Conservation (phyloP, 2,329 filamentous ascomycete genomes). For the Aspergillus texensis region DNA sequence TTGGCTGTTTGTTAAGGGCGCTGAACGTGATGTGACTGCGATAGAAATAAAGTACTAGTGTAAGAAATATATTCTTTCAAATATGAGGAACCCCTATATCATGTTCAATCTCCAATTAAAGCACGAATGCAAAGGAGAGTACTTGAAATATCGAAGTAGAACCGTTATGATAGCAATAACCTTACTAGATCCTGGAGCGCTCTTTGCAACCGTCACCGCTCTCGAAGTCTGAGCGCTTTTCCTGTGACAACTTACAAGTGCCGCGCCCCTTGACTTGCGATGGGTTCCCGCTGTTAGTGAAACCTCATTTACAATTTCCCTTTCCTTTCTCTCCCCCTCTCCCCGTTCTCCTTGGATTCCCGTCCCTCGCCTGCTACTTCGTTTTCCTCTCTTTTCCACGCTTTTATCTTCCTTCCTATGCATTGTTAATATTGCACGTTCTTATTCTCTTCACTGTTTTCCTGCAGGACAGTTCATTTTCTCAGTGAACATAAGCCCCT, state of each 20-base stretch:
- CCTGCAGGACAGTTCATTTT: neutral
- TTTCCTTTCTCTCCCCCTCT: conserved; percentile 14
- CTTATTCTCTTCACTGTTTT: conserved; percentile 6
- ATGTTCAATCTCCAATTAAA: neutral
- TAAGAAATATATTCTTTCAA: neutral
- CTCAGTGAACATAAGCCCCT: neutral
- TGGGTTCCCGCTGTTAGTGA: conserved; percentile 16
- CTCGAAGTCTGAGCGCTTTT: conserved; percentile 9
- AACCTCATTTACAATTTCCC: conserved; percentile 20
- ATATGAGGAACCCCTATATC: neutral
- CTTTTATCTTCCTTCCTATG: conserved; percentile 3
- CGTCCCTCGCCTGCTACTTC: conserved; percentile 10
- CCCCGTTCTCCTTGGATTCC: conserved; percentile 14
- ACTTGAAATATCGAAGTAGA: neutral
- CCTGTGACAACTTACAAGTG: neutral
- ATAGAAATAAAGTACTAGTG: neutral
- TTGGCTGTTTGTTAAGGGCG: neutral
- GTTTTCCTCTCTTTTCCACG: neutral
- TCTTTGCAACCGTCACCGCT: neutral
- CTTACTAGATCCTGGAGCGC: neutral
- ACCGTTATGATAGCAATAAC: neutral
- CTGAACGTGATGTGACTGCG: neutral
- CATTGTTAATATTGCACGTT: conserved; percentile 7
- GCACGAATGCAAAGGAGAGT: neutral
- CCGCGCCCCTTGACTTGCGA: conserved; percentile 14